Base-by-base conservation (phyloP, 345 rosid species). In the Trapa bicornis region DNA sequence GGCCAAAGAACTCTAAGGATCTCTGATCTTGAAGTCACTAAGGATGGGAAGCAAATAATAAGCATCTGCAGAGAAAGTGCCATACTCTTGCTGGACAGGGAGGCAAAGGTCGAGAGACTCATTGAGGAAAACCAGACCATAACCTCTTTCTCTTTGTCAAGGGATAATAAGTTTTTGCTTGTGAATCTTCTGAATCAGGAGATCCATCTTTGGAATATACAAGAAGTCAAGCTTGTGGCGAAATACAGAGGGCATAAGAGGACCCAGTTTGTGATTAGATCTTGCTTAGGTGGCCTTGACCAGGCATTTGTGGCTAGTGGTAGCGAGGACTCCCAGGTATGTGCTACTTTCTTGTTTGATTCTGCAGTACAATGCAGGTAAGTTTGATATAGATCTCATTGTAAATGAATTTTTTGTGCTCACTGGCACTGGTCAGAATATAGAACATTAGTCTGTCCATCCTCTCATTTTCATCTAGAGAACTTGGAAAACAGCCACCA, bases 281-380 rank as follows among this genome's bases (percentile, higher is more conserved):
- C 92, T 65, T 87, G 92, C 74, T 83, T 87, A 72, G 92, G 92
- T 71, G 92, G 92, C 68, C 75, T 83, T 38, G 83, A 75, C 41
- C 77, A 87, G 74, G 80, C 89, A 35, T 87, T 85, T 74, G 67
- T 87, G 70, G 92, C 92, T 48, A 83, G 89, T 48, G 92, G 92
- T 35, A 87, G 92, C 53, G 87, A 87, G 78, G 89, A 87, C 78
- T 81, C 92, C 58, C 87, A 81, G 89, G 92, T 85, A 79, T 45
- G 41, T 43, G 16, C 45, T 36, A 11, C 7, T 15, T 53, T 53
- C 3, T 53, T 29, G 58, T 1, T 15, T n/a, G 1, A 3, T 5
- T 16, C 58, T 53, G 45, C 4, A 42, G 4, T 42, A 42, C 45
- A 42, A 8, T 8, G 8, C 8, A 8, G 5, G 22, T 2, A 15